Evolutionary conservation across 2,329 filamentous ascomycete genomes (phyloP), one percentile per base, ranked within the genome.

Genomic region (Macrophomina pseudophaseolina): DNA sequence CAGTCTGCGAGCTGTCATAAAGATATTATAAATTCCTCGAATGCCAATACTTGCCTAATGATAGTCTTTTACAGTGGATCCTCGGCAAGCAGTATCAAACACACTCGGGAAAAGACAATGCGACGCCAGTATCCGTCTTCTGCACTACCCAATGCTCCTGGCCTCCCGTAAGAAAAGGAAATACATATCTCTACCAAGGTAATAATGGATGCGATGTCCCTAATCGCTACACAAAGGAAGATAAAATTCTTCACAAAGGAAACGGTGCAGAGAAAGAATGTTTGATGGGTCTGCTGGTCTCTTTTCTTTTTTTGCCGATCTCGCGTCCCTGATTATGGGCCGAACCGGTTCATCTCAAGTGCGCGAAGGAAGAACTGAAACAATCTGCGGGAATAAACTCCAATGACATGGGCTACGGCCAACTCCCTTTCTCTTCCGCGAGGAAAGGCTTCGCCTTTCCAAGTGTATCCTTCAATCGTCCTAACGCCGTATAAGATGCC

Each of bases 101-200:
- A 38, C 42, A 44, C 11, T 14, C 42, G 16, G 16, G 12, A 16
- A 44, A n/a, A 16, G 16, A 12, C 5, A 44, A 44, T 14, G 7
- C 42, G 42, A 14, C 42, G 16, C 16, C 16, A 5, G 7, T 14
- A 44, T 16, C 42, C 9, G 2, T 14, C 42, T 14, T 14, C 11
- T 44, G 33, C 16, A 33, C 49, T 5, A 5, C 28, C 30, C 32
- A 33, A 52, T 14, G n/a, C 4, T 14, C 16, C 42, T 9, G 5
- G 16, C 16, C 16, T n/a, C 42, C 51, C n/a, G 42, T 33, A 42
- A 28, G 35, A 16, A 28, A 60, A 62, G 16, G 42, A 38, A 62
- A 62, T 62, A 49, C 58, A 62, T 62, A 62, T 30, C 16, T 35
- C 58, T 62, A 62, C 58, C 30, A 62, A 62, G n/a, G 30, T 40